Evolutionary conservation across 192 early-diverging fungal species (phyloP).

Genomic region (Backusella tarrabulga): DNA sequence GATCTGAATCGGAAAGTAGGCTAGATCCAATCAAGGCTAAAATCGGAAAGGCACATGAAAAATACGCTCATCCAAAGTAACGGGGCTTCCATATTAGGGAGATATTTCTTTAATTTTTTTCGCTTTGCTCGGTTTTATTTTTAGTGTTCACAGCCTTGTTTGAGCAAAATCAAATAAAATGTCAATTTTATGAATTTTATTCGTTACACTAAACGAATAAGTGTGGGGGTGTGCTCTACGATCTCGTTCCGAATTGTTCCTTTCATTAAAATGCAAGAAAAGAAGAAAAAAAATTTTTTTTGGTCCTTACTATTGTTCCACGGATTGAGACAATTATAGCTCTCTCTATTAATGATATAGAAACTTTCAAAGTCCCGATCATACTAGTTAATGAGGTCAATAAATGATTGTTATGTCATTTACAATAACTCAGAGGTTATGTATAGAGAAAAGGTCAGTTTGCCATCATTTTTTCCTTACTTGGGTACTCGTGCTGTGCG

Average conservation of each 20-base stretch:
- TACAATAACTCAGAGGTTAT: background rate
- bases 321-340: background rate
- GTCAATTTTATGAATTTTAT: background rate
- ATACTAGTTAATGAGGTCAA: background rate
- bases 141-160: background rate
- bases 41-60: conserved; percentile 3
- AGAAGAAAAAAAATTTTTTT: background rate
- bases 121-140: background rate
- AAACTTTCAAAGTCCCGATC: background rate
- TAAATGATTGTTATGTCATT: background rate
- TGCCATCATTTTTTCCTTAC: background rate
- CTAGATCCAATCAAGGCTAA: conserved; percentile 5
- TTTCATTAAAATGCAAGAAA: background rate
- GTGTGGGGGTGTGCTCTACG: background rate
- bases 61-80: background rate
- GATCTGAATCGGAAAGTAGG: background rate
- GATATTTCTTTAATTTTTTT: background rate
- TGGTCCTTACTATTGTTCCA: background rate
- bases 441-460: background rate
- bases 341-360: background rate
- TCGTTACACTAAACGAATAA: background rate
- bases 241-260: conserved; percentile 5
- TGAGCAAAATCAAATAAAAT: background rate
- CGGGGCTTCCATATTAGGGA: background rate
- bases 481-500: background rate